A percentile compares a stretch with the other conserved stretches of the same genome.
Conservation (phyloP, 1,284 basidiomycete species). For the Ceratobasidium sp. region DNA sequence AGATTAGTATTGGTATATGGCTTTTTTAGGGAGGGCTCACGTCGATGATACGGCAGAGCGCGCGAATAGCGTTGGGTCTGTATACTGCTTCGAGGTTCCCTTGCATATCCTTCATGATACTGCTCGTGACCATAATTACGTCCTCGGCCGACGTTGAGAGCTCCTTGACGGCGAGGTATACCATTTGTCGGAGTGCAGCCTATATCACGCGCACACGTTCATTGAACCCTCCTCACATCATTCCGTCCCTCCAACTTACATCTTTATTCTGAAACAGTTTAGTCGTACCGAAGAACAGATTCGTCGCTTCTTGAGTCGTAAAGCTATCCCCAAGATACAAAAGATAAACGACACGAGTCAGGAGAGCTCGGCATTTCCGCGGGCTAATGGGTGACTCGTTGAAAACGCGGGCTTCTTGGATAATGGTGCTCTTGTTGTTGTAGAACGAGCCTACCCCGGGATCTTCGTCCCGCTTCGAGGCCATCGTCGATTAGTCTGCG, state of each 20-base stretch:
- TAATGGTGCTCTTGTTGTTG: constrained; percentile 95
- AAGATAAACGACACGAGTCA: constrained; percentile 97
- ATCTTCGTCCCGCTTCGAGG: constrained; percentile 94
- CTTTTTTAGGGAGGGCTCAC: constrained; percentile 67
- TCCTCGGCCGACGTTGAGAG: constrained; percentile 96
- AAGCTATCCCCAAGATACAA: constrained; percentile 97
- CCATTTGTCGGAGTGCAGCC: constrained; percentile 97
- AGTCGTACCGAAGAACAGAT: constrained; percentile 98
- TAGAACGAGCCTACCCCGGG: constrained; percentile 87
- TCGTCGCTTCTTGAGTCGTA: constrained; percentile 96
- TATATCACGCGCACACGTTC: constrained; percentile 57
- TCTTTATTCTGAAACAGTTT: constrained; percentile 99
- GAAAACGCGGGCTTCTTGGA: constrained; percentile 99
- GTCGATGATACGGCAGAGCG: constrained; percentile 96
- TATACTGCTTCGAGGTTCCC: constrained; percentile 99
- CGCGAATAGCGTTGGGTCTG: constrained; percentile 96
- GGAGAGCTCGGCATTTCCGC: constrained; percentile 94
- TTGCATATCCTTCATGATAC: constrained; percentile 99
- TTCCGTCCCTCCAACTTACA: constrained; percentile 68
- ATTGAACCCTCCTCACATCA: not conserved
- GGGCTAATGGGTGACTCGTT: constrained; percentile 99
- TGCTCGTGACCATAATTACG: constrained; percentile 99
- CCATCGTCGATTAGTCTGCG: constrained; percentile 56
- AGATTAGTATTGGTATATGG: constrained; percentile 9
- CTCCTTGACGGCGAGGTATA: constrained; percentile 99